Base-by-base conservation (phyloP, 208 protist species). In the Naegleria fowleri region DNA sequence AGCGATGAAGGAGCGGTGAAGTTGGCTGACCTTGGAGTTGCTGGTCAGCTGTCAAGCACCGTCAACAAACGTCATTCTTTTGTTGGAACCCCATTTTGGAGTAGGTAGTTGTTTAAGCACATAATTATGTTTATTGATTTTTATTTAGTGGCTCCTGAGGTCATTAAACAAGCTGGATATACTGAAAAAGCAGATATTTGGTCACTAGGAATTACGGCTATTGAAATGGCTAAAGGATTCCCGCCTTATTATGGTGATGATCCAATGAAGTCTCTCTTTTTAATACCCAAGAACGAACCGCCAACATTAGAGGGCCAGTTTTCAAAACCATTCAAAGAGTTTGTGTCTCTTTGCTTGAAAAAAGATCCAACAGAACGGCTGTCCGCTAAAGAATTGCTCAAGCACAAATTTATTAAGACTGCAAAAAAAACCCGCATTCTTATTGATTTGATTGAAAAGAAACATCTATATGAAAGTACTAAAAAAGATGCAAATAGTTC, bases 161-260 rank as follows among this genome's bases (percentile, higher is more conserved):
- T 93, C 40, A 93, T 93, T n/a, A 92, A 83, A 86, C 92, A 90
- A 39, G 0, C 92, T 19, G 88, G 92, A 40, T 98, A 98, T 93
- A 96, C 97, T 91, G 94, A 96, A 90, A 95, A 95, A 67, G 97
- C 97, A 5, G 98, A 99, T 90, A 95, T 99, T 38, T 99, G 97
- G 97, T 98, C 96, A 89, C 92, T 98, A 38, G 98, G 98, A 48
- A 99, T 99, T 91, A 98, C 97, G 38, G 92, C 95, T 0, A 98
- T 99, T 92, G 98, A 99, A 91, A 97, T 99, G 95, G 98, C 98
- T 51, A 97, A 99, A 93, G 94, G 94, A 38, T 94, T 93, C 15
- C 97, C 97, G 40, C 98, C 98, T 40, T 95, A 98, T 92, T 91
- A 95, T 39, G 97, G 97, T 79, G 94, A 97, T 86, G 96, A 97